Conservation (phyloP, 441 rosid genomes). For the Erysimum pusillum region DNA sequence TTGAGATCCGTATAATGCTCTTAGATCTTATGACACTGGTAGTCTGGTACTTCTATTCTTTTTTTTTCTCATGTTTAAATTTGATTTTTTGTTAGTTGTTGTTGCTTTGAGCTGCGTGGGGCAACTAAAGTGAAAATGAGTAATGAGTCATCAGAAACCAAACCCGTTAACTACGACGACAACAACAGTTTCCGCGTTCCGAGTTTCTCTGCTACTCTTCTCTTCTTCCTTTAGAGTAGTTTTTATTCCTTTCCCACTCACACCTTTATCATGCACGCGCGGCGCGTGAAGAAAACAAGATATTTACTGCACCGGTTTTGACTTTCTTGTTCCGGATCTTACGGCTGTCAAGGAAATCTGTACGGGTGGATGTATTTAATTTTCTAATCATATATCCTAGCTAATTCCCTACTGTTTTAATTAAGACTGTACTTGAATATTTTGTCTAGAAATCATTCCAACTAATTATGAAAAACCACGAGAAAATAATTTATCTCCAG, state of each 20-base stretch:
- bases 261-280: neutral
- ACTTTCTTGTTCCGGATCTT: conserved; percentile 35
- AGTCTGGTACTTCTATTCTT: neutral
- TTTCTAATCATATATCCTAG: neutral
- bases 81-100: neutral
- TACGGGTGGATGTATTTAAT: conserved; percentile 5
- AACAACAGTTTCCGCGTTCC: conserved; percentile 37
- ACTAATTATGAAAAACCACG: neutral
- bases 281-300: conserved; percentile 1
- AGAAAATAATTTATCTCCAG: neutral
- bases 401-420: neutral
- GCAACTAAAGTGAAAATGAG: neutral
- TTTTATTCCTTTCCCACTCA: conserved; percentile 35
- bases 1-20: conserved; percentile 15
- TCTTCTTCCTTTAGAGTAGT: neutral
- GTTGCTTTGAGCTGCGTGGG: neutral
- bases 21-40: conserved; percentile 14
- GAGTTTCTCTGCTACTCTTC: conserved; percentile 26
- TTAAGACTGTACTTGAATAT: neutral
- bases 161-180: conserved; percentile 39
- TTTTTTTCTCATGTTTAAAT: neutral
- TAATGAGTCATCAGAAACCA: conserved; percentile 17
- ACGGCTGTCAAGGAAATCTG: conserved; percentile 5
- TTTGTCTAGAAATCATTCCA: neutral
- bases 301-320: conserved; percentile 11